Evolutionary conservation across 257 asterid genomes (phyloP), one percentile per base, ranked within the genome.

Genomic region (Nicotiana tabacum): DNA sequence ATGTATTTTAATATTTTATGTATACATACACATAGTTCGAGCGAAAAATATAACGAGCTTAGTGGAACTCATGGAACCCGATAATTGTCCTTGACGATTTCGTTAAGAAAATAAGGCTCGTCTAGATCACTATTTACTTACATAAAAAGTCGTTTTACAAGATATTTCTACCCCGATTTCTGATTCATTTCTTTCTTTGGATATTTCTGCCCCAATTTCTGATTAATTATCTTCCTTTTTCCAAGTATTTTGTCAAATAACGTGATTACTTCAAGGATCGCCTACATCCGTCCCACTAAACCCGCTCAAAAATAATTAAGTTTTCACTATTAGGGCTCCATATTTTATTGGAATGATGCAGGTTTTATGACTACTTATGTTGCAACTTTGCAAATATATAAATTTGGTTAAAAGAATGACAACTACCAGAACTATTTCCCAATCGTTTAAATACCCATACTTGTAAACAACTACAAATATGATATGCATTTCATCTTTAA

Each of bases 351-450:
- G 6, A 35, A 18, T 55, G 18, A 48, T 13, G 24, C 9, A 51
- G 32, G 39, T 77, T 57, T 77, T 24, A 32, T 77, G 16, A 16
- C 78, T 66, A 17, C 82, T 85, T 80, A 78, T 57, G 51, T 5
- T 56, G 78, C 85, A 35, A 58, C 60, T 43, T 78, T 58, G 77
- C 51, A 35, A 84, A 85, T 84, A 82, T 87, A 78, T 82, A 65
- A 53, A 24, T 82, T 82, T 82, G 86, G 89, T 82, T 83, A 78
- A 87, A 78, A 84, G 66, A 82, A 84, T 80, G 57, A 77, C 86
- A 87, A 83, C 90, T 76, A 87, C 81, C 88, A 12, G 12, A 53
- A 39, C 30, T 62, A 18, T 64, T 64, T 51, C 67, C 39, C 18
- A 29, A 30, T 65, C 58, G 6, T 51, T 57, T 72, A 81, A 86